phyloP scores from a whole-genome alignment of 495 filamentous ascomycete genomes.

The Xylaria flabelliformis region DNA sequence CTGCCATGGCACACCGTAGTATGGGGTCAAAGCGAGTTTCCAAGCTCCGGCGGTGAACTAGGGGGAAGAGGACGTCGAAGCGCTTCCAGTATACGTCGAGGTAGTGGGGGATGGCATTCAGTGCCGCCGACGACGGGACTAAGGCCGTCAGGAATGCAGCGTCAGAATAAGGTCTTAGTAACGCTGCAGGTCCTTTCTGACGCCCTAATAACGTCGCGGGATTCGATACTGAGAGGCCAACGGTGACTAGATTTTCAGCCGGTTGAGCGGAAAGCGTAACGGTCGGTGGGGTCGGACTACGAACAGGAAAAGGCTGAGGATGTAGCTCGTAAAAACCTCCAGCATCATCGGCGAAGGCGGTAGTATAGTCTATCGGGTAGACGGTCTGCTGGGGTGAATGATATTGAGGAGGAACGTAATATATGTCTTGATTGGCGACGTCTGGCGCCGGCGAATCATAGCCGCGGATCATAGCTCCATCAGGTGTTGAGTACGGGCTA shows the following conservation, averaged over 20 bases:
- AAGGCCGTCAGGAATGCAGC: constrained; percentile 42
- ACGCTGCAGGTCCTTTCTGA: constrained; percentile 42
- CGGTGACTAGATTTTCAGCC: constrained; percentile 47
- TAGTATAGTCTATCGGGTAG: constrained; percentile 18
- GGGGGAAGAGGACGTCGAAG: constrained; percentile 49
- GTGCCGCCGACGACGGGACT: constrained; percentile 42
- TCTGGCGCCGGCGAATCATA: constrained; percentile 34
- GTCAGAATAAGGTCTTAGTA: constrained; percentile 42
- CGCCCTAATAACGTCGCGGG: constrained; percentile 38
- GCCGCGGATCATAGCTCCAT: constrained; percentile 28
- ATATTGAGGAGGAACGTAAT: constrained; percentile 17
- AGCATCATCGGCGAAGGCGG: constrained; percentile 33
- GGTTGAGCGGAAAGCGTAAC: constrained; percentile 48
- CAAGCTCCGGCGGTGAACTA: constrained; percentile 51
- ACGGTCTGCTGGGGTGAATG: constrained; percentile 29
- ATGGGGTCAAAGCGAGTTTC: constrained; percentile 48
- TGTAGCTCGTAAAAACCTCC: constrained; percentile 34
- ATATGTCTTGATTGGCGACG: constrained; percentile 1
- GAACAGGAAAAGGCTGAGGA: constrained; percentile 44
- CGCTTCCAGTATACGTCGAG: constrained; percentile 53
- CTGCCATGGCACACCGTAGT: constrained; percentile 56
- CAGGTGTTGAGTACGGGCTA: constrained; percentile 55
- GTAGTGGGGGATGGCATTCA: constrained; percentile 47
- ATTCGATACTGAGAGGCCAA: constrained; percentile 38
- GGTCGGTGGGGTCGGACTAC: constrained; percentile 51